A percentile compares a stretch with the other conserved stretches of the same genome.
Conservation (phyloP, 208 protist genomes). For the Trypanosoma rangeli region DNA sequence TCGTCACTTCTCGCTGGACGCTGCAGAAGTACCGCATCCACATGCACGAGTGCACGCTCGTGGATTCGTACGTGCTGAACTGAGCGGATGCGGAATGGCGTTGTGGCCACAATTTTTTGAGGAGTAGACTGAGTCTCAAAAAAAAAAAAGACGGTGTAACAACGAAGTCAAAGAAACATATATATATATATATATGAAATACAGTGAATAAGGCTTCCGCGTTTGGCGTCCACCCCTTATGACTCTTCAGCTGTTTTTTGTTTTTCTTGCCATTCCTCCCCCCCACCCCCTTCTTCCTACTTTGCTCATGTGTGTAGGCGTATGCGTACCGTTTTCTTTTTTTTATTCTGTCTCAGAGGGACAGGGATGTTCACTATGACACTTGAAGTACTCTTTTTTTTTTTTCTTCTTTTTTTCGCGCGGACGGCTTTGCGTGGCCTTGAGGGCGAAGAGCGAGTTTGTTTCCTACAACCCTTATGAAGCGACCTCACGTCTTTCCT, state of each 20-base stretch:
- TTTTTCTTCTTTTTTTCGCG: not conserved
- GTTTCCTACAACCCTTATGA: not conserved
- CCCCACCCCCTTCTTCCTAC: not conserved
- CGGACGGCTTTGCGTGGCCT: not conserved
- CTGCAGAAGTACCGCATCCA: slow-evolving; percentile 25
- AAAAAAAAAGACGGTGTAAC: not conserved
- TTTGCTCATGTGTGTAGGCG: not conserved
- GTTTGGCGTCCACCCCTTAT: not conserved
- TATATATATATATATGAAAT: not conserved
- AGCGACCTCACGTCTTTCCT: not conserved
- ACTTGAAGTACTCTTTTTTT: not conserved
- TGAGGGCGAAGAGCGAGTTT: not conserved
- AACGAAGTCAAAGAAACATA: not conserved
- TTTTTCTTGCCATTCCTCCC: not conserved
- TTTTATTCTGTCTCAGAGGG: not conserved
- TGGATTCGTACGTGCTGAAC: slow-evolving; percentile 16
- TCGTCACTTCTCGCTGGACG: slow-evolving; percentile 3
- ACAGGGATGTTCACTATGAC: not conserved
- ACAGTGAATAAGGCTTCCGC: not conserved
- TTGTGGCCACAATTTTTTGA: not conserved
- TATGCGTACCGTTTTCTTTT: not conserved
- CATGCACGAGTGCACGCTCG: slow-evolving; percentile 18
- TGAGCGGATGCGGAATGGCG: slow-evolving; percentile 1
- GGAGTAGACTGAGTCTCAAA: not conserved
- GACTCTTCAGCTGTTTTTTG: not conserved